phyloP scores from a whole-genome alignment of 768 basidiomycete genomes.

The Terana coerulea region DNA sequence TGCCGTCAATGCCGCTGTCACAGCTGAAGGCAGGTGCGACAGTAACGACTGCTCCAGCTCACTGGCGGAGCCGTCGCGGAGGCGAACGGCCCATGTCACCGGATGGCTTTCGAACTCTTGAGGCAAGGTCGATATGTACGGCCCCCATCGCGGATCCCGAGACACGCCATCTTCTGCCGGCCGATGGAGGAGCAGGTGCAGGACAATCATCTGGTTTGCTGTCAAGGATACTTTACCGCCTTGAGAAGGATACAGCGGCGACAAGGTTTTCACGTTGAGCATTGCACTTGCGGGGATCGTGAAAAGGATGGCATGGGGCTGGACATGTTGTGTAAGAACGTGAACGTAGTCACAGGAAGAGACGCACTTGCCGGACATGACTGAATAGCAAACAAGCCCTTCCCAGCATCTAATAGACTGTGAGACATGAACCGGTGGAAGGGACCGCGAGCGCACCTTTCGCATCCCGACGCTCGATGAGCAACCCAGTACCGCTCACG shows the following conservation, averaged over 20 bases:
- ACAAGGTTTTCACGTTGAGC: slow-evolving; percentile 70
- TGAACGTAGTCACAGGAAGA: not conserved
- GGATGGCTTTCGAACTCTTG: slow-evolving; percentile 74
- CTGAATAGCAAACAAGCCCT: slow-evolving; percentile 61
- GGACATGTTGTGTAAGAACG: slow-evolving; percentile 14
- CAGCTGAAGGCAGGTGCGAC: slow-evolving; percentile 44
- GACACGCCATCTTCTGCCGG: slow-evolving; percentile 42
- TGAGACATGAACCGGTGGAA: slow-evolving; percentile 1
- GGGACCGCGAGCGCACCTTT: slow-evolving; percentile 37
- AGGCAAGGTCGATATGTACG: slow-evolving; percentile 81
- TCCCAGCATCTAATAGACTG: slow-evolving; percentile 50
- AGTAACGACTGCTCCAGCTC: slow-evolving; percentile 30
- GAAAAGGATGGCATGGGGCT: slow-evolving; percentile 60
- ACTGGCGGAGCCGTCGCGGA: slow-evolving; percentile 16
- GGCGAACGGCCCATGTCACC: slow-evolving; percentile 62
- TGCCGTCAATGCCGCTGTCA: slow-evolving; percentile 36
- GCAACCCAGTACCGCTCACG: slow-evolving; percentile 34
- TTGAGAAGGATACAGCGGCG: slow-evolving; percentile 47
- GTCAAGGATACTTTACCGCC: slow-evolving; percentile 33
- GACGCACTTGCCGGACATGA: slow-evolving; percentile 37
- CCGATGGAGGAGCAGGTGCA: slow-evolving; percentile 74
- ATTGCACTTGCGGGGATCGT: slow-evolving; percentile 66
- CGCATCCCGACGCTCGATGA: slow-evolving; percentile 48
- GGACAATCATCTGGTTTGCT: slow-evolving; percentile 72
- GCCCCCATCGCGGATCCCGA: slow-evolving; percentile 55